A percentile compares a stretch with the other conserved stretches of the same genome.
Conservation (phyloP, 2,329 filamentous ascomycete genomes). For the Pseudogymnoascus sp. region DNA sequence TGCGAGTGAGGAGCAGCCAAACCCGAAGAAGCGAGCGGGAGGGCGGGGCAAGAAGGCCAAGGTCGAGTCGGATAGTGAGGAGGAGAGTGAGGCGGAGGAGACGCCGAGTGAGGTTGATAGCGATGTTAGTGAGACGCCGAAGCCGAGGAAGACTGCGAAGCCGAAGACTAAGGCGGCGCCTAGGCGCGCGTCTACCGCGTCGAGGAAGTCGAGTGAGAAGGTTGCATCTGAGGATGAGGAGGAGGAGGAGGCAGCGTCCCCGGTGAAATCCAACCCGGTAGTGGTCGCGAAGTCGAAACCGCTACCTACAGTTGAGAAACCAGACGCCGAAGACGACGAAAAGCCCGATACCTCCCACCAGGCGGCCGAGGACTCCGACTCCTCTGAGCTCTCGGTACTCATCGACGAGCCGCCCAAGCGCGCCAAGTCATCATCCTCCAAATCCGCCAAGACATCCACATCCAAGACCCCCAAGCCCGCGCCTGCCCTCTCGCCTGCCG, state of each 20-base stretch:
- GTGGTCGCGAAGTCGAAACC: slow-evolving; percentile 1
- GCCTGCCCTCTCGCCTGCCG: slow-evolving; percentile 46
- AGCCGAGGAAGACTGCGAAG: slow-evolving; percentile 16
- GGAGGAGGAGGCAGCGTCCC: background rate
- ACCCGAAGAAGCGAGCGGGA: slow-evolving; percentile 13
- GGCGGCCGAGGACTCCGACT: slow-evolving; percentile 36
- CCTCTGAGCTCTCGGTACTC: slow-evolving; percentile 61
- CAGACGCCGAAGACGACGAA: background rate
- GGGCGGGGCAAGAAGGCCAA: slow-evolving; percentile 11
- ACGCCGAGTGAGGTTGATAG: slow-evolving; percentile 18
- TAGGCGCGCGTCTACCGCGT: slow-evolving; percentile 32
- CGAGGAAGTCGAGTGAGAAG: slow-evolving; percentile 27
- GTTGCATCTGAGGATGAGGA: slow-evolving; percentile 15
- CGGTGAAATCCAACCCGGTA: background rate
- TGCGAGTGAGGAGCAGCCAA: slow-evolving; percentile 13
- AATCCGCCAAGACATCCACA: slow-evolving; percentile 29
- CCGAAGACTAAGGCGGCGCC: slow-evolving; percentile 24
- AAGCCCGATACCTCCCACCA: slow-evolving; percentile 20
- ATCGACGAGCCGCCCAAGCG: slow-evolving; percentile 62
- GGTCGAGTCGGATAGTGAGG: slow-evolving; percentile 2
- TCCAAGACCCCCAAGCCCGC: slow-evolving; percentile 25
- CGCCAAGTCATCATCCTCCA: slow-evolving; percentile 31
- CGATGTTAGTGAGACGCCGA: slow-evolving; percentile 18
- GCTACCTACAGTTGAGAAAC: slow-evolving; percentile 3
- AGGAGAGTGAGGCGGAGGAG: slow-evolving; percentile 13